Conservation (phyloP, 108 stramenopile species). For the Fragilariopsis cylindrus region DNA sequence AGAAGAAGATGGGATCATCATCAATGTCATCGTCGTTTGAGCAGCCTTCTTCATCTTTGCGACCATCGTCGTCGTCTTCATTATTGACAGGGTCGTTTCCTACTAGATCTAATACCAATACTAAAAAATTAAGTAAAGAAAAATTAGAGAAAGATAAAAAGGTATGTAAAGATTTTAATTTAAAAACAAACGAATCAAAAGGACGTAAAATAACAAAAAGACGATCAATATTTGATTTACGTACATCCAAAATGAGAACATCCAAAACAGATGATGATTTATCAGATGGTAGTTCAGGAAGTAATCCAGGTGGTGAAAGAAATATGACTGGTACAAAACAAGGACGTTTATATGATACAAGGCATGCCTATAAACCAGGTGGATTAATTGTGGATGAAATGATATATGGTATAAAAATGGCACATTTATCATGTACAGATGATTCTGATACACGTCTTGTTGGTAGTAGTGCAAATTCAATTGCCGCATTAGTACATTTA, state of each 20-base stretch:
- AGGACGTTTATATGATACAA: constrained; percentile 24
- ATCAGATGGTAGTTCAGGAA: too few species aligned
- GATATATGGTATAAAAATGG: constrained; percentile 37
- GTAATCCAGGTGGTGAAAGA: background rate
- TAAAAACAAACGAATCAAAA: background rate
- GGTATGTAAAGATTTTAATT: background rate
- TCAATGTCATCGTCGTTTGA: too few species aligned
- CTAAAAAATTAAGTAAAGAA: background rate
- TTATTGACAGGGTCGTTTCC: background rate
- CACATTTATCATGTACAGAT: constrained; percentile 37
- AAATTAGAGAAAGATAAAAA: background rate
- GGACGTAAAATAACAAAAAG: background rate
- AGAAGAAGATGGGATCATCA: too few species aligned
- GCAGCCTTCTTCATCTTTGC: background rate
- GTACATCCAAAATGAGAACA: background rate
- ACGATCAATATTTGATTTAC: constrained; percentile 8
- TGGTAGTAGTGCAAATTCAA: constrained; percentile 6
- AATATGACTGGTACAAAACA: background rate
- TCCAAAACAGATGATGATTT: too few species aligned
- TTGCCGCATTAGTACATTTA: constrained; percentile 24
- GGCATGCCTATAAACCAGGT: constrained; percentile 22
- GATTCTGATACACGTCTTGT: constrained; percentile 15
- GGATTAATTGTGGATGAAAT: constrained; percentile 33
- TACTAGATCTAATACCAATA: background rate
- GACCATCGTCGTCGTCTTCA: background rate